Evolutionary conservation across 1,139 yeast species (phyloP).

Genomic region (Candida tunisiensis): DNA sequence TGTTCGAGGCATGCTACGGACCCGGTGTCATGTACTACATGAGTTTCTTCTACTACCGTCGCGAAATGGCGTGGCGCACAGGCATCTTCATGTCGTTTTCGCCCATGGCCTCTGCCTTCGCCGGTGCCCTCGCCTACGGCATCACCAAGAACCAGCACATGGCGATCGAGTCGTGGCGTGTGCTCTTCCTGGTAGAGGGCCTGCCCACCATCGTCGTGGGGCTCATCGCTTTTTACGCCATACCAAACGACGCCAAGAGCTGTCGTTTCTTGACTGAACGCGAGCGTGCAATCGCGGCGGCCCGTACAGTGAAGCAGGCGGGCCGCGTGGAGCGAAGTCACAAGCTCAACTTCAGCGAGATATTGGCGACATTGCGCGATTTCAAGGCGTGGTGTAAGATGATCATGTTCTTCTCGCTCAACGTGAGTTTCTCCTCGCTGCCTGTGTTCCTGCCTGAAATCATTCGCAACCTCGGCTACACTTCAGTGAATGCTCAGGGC

Average conservation of each 20-base stretch:
- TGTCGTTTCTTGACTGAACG: slow-evolving; percentile 27
- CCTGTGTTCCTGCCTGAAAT: slow-evolving; percentile 52
- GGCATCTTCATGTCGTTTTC: slow-evolving; percentile 54
- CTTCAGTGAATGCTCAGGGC: slow-evolving; percentile 45
- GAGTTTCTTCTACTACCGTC: slow-evolving; percentile 33
- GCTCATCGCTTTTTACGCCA: slow-evolving; percentile 38
- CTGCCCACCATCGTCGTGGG: slow-evolving; percentile 49
- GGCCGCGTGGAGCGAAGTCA: slow-evolving; percentile 24
- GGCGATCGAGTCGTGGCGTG: slow-evolving; percentile 46
- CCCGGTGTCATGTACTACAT: slow-evolving; percentile 58
- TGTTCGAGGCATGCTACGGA: slow-evolving; percentile 53
- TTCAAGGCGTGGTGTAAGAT: slow-evolving; percentile 38
- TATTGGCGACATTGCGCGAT: slow-evolving; percentile 19
- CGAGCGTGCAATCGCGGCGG: slow-evolving; percentile 24
- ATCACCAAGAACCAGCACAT: slow-evolving; percentile 33
- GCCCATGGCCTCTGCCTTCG: slow-evolving; percentile 69
- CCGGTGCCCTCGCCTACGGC: slow-evolving; percentile 59
- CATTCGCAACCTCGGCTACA: slow-evolving; percentile 38
- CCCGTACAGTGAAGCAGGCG: slow-evolving; percentile 25
- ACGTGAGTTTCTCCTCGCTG: slow-evolving; percentile 56
- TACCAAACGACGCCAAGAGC: slow-evolving; percentile 64
- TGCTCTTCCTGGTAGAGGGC: slow-evolving; percentile 64
- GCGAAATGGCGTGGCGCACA: slow-evolving; percentile 52
- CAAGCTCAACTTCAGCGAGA: slow-evolving; percentile 15
- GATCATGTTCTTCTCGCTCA: slow-evolving; percentile 41